Evolutionary conservation across 163 green algal genomes (phyloP).

Genomic region (Volvox carteri): DNA sequence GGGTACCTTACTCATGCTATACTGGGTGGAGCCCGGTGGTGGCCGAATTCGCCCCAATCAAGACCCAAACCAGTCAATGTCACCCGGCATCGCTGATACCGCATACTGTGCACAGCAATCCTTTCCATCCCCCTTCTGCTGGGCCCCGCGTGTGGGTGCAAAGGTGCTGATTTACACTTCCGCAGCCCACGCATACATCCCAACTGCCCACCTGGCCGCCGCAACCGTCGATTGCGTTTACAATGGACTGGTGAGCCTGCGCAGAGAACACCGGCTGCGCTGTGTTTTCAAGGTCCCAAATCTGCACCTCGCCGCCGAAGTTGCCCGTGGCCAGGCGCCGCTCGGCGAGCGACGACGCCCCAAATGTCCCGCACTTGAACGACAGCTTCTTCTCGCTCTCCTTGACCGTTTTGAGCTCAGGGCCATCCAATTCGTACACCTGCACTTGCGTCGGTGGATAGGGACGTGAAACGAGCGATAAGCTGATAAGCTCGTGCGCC

Average conservation of each 20-base stretch:
- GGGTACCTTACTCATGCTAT: too few relatives aligned
- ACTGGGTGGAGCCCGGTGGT: too few relatives aligned
- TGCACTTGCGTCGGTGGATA: constrained; percentile 49
- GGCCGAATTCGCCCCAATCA: too few relatives aligned
- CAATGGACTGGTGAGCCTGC: constrained; percentile 84
- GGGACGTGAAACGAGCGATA: too few relatives aligned
- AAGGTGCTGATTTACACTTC: too few relatives aligned
- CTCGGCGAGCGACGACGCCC: constrained; percentile 76
- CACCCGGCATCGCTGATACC: too few relatives aligned
- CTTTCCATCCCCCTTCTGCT: too few relatives aligned
- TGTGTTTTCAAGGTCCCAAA: constrained; percentile 69
- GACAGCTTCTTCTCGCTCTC: constrained; percentile 72
- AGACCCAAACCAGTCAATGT: too few relatives aligned
- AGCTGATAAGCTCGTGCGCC: too few relatives aligned
- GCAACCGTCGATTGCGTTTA: constrained; percentile 89
- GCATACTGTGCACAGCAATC: too few relatives aligned
- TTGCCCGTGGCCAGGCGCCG: constrained; percentile 83
- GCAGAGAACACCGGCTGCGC: constrained; percentile 69
- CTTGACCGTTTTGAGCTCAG: constrained; percentile 75
- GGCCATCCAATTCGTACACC: constrained; percentile 86
- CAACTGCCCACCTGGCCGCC: constrained; percentile 84
- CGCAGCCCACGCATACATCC: too few relatives aligned
- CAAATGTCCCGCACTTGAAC: constrained; percentile 91
- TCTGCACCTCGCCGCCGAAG: constrained; percentile 80
- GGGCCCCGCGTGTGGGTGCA: too few relatives aligned